A percentile compares a stretch with the other conserved stretches of the same genome.
phyloP scores from a whole-genome alignment of 2,329 filamentous ascomycete genomes.

The Pyrenophora teres region DNA sequence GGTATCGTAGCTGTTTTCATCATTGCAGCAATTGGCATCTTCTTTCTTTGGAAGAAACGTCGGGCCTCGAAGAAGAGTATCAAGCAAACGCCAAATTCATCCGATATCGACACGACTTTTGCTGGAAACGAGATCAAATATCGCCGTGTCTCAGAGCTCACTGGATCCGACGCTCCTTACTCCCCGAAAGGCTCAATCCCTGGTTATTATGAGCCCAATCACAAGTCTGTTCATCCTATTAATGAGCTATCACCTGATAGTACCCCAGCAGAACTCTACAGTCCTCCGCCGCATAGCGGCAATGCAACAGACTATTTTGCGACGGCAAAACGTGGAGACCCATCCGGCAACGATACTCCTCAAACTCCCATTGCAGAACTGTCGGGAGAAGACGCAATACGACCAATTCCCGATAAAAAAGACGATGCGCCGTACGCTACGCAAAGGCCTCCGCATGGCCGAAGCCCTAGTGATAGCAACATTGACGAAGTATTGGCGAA shows the following conservation, averaged over 20 bases:
- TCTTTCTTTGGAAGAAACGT: slow-evolving; percentile 36
- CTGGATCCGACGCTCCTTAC: slow-evolving; percentile 33
- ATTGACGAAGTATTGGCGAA: slow-evolving; percentile 36
- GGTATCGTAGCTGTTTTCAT: slow-evolving; percentile 37
- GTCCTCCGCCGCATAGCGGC: slow-evolving; percentile 28
- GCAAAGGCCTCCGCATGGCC: slow-evolving; percentile 23
- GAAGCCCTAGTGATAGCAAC: slow-evolving; percentile 37
- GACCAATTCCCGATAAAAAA: slow-evolving; percentile 18
- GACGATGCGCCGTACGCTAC: slow-evolving; percentile 21
- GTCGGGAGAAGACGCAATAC: slow-evolving; percentile 36
- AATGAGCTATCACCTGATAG: slow-evolving; percentile 41
- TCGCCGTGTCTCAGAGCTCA: slow-evolving; percentile 42
- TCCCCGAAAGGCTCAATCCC: slow-evolving; percentile 31
- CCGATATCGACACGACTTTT: slow-evolving; percentile 20
- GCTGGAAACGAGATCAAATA: slow-evolving; percentile 33
- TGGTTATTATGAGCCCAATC: slow-evolving; percentile 33
- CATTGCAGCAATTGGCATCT: slow-evolving; percentile 28
- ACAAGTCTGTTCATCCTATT: slow-evolving; percentile 39
- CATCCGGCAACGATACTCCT: slow-evolving; percentile 33
- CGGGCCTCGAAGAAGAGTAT: slow-evolving; percentile 15
- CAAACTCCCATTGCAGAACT: slow-evolving; percentile 38
- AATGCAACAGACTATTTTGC: slow-evolving; percentile 35
- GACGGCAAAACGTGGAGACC: slow-evolving; percentile 28
- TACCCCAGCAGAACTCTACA: slow-evolving; percentile 43
- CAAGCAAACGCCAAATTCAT: slow-evolving; percentile 17